Conservation (phyloP, 768 basidiomycete genomes). For the Pholiota conissans region DNA sequence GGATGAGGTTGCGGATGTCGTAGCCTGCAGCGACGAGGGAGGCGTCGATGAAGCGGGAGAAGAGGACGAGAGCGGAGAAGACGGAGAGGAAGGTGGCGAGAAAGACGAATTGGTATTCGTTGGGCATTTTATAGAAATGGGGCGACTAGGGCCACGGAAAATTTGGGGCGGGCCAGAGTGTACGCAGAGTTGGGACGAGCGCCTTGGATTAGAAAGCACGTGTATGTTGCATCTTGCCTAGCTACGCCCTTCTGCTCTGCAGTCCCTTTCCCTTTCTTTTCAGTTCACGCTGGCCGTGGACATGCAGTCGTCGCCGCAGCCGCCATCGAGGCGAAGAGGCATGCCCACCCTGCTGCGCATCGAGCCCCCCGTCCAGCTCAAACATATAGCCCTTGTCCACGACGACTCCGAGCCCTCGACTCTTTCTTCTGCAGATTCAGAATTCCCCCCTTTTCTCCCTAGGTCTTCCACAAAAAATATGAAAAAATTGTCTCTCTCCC, state of each 20-base stretch:
- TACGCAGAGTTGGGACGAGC: conserved; percentile 11
- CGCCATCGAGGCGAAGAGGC: conserved; percentile 45
- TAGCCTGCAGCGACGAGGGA: conserved; percentile 55
- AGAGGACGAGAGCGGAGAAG: conserved; percentile 46
- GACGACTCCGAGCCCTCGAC: conserved; percentile 50
- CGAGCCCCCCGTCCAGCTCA: conserved; percentile 47
- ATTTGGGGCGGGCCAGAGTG: conserved; percentile 8
- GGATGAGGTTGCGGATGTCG: conserved; percentile 58
- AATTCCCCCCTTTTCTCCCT: conserved; percentile 39
- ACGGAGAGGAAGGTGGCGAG: conserved; percentile 50
- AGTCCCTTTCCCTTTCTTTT: conserved; percentile 26
- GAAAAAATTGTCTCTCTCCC: conserved; percentile 74
- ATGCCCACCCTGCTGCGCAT: conserved; percentile 60
- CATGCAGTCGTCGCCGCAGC: conserved; percentile 22
- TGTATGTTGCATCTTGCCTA: conserved; percentile 8
- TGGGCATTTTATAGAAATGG: conserved; percentile 44
- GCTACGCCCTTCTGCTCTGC: no score
- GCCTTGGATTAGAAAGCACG: conserved; percentile 10
- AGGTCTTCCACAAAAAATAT: conserved; percentile 58
- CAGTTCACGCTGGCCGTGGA: conserved; percentile 45
- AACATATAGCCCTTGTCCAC: conserved; percentile 50
- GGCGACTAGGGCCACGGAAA: conserved; percentile 5
- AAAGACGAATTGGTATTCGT: conserved; percentile 56
- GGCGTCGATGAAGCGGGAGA: conserved; percentile 39
- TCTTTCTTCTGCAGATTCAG: conserved; percentile 55